Evolutionary conservation across 2,329 filamentous ascomycete genomes (phyloP).

Genomic region (Exophiala lecanii-corni): DNA sequence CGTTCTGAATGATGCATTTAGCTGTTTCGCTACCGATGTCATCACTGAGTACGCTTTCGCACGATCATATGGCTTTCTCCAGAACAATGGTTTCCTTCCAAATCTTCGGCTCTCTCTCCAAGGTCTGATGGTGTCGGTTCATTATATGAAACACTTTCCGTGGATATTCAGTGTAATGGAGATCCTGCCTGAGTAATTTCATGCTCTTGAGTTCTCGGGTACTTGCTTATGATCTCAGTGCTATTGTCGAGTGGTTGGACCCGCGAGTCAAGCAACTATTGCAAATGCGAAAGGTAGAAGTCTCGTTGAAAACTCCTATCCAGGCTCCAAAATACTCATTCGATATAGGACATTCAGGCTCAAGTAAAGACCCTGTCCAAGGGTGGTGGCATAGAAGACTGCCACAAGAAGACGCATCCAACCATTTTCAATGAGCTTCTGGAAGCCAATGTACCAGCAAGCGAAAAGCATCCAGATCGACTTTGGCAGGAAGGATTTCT

Average conservation of each 20-base stretch:
- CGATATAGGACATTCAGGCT: neutral
- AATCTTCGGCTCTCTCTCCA: constrained; percentile 27
- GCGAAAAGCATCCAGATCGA: neutral
- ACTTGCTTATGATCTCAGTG: neutral
- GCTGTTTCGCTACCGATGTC: constrained; percentile 41
- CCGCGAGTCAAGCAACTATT: neutral
- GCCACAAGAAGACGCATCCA: neutral
- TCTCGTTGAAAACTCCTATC: too few relatives aligned
- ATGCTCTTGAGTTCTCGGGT: neutral
- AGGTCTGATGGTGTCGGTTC: neutral
- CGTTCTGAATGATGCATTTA: constrained; percentile 25
- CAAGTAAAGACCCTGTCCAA: neutral
- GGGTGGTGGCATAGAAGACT: too few relatives aligned
- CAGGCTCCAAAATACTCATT: neutral
- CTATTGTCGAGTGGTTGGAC: neutral
- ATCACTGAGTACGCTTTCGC: constrained; percentile 38
- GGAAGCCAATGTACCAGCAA: neutral
- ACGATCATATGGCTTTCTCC: constrained; percentile 28
- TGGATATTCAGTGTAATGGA: neutral
- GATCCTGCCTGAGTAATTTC: neutral
- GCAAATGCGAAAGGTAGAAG: neutral
- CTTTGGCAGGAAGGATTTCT: constrained; percentile 3
- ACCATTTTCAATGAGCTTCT: constrained; percentile 4
- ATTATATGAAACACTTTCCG: neutral
- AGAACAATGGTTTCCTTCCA: constrained; percentile 27